Percentiles rank a stretch among this genome's conserved stretches.
These are phyloP conservation scores for Alternaria sp. DNA, from an alignment of 2,329 filamentous ascomycete genomes.

Conservation along the genomic window DNA sequence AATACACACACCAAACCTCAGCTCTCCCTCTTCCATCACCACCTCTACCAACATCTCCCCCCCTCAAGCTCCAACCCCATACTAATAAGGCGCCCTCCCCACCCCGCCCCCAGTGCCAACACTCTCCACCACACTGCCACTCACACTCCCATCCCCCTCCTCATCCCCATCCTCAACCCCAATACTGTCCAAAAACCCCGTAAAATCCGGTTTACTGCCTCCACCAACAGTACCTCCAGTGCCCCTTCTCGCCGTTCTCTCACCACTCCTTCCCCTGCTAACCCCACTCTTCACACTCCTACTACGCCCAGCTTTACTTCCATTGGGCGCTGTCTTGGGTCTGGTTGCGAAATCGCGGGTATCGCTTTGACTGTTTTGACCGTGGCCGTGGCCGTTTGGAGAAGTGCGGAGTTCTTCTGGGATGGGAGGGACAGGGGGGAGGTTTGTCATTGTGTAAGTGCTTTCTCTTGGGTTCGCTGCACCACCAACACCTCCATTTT, in stretches of 20 bases:
- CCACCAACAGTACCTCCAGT: neutral
- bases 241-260: slow-evolving; percentile 14
- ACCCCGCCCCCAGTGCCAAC: slow-evolving; percentile 24
- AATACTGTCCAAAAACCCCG: slow-evolving; percentile 44
- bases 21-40: too few species aligned
- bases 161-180: slow-evolving; percentile 32
- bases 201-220: slow-evolving; percentile 36
- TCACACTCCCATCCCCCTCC: neutral
- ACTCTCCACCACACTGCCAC: slow-evolving; percentile 7
- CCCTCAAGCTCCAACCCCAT: too few species aligned
- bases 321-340: slow-evolving; percentile 31
- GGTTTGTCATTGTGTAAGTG: slow-evolving; percentile 21
- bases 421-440: slow-evolving; percentile 45
- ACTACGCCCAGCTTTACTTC: slow-evolving; percentile 15
- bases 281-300: slow-evolving; percentile 34
- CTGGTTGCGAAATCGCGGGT: slow-evolving; percentile 19
- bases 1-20: neutral
- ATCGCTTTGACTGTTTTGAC: too few species aligned
- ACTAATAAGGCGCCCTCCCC: slow-evolving; percentile 38
- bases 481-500: neutral
- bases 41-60: too few species aligned
- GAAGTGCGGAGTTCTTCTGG: slow-evolving; percentile 29
- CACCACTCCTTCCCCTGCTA: slow-evolving; percentile 27
- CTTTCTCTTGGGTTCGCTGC: neutral
- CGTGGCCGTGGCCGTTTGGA: slow-evolving; percentile 10